A percentile compares a stretch with the other conserved stretches of the same genome.
These are phyloP conservation scores for Iris pallida DNA, from an alignment of 116 monocot species.

Conservation along the genomic window DNA sequence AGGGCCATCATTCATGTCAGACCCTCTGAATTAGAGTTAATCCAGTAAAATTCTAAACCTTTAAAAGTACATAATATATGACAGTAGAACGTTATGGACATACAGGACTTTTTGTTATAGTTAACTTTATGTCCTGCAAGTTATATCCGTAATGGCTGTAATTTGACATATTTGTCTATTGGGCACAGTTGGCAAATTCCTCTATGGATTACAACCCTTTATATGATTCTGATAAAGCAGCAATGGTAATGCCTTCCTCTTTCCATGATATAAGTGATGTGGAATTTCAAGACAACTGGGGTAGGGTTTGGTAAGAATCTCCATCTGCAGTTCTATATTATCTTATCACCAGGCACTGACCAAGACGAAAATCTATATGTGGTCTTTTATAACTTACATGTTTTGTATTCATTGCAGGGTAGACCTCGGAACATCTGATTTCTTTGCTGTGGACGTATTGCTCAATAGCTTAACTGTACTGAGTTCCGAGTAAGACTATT, in stretches of 20 bases:
- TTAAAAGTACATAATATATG: too few species aligned
- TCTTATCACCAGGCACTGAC: neutral
- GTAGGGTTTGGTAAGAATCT: slow-evolving; percentile 68
- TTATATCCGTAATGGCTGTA: too few species aligned
- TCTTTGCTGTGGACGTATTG: slow-evolving; percentile 80
- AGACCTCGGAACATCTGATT: slow-evolving; percentile 94
- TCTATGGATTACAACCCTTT: slow-evolving; percentile 78
- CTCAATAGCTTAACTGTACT: slow-evolving; percentile 85
- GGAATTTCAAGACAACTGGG: slow-evolving; percentile 99
- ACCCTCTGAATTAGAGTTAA: too few species aligned
- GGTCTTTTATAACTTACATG: neutral
- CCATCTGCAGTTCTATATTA: neutral
- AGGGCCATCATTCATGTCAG: too few species aligned
- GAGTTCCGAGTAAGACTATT: slow-evolving; percentile 83
- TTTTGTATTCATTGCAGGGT: slow-evolving; percentile 56
- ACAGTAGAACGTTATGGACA: too few species aligned
- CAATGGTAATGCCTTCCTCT: slow-evolving; percentile 71
- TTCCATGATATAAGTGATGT: slow-evolving; percentile 96
- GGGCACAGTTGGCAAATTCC: slow-evolving; percentile 62
- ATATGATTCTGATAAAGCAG: slow-evolving; percentile 79
- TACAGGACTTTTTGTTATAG: too few species aligned
- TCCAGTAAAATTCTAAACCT: too few species aligned
- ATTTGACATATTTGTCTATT: neutral
- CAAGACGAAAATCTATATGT: neutral
- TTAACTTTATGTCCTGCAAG: too few species aligned